Percentiles rank a stretch among this genome's conserved stretches.
Evolutionary conservation across 2,329 filamentous ascomycete species (phyloP).

Genomic region (Pseudovirgaria hyperparasitica): DNA sequence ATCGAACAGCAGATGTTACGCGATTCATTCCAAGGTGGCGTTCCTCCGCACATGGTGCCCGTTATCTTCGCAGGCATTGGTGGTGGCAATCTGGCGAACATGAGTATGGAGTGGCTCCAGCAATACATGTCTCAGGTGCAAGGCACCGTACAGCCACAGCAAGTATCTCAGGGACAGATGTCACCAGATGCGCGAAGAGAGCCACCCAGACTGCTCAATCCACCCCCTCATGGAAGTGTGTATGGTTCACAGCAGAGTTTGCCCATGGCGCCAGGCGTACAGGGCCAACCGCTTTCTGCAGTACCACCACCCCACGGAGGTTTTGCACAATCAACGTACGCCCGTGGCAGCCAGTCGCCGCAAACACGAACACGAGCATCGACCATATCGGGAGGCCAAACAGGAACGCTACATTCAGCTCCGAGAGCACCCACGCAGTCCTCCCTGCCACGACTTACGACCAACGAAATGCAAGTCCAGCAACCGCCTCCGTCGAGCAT

Average conservation of each 20-base stretch:
- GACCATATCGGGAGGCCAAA: conserved; percentile 12
- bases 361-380: conserved; percentile 15
- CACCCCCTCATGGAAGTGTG: conserved; percentile 16
- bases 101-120: conserved; percentile 38
- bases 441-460: conserved; percentile 37
- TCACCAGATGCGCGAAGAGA: conserved; percentile 32
- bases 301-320: conserved; percentile 24
- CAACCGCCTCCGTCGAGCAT: conserved; percentile 29
- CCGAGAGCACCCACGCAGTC: conserved; percentile 33
- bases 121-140: conserved; percentile 36
- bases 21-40: conserved; percentile 37
- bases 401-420: conserved; percentile 26
- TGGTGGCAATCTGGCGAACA: conserved; percentile 33
- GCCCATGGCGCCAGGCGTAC: conserved; percentile 20
- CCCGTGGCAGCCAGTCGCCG: conserved; percentile 19
- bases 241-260: conserved; percentile 20
- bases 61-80: conserved; percentile 42
- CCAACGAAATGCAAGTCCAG: conserved; percentile 38
- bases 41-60: conserved; percentile 39
- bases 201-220: conserved; percentile 28
- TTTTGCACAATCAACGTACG: conserved; percentile 23
- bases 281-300: conserved; percentile 23
- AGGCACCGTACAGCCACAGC: conserved; percentile 27
- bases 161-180: conserved; percentile 24
- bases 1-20: conserved; percentile 40